phyloP scores from a whole-genome alignment of 192 early-diverging fungal species.

The Coemansia brasiliensis region DNA sequence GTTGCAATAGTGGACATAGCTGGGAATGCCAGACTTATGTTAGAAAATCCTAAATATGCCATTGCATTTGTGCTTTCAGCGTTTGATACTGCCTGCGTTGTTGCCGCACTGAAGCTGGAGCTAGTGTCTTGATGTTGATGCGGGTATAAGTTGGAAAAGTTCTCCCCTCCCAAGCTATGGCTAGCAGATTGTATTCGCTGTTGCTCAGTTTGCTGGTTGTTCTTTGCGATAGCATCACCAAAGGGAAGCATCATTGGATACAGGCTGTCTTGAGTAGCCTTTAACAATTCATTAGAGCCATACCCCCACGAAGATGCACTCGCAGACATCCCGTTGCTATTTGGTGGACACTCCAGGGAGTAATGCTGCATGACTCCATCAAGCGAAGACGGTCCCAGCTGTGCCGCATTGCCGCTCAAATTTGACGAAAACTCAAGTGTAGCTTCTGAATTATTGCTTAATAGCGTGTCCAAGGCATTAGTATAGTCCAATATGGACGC shows the following conservation, averaged over 20 bases:
- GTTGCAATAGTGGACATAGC: background rate
- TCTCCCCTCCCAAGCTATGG: background rate
- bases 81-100: background rate
- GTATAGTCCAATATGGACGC: conserved; percentile 2
- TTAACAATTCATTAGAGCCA: conserved; percentile 7
- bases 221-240: background rate
- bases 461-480: conserved; percentile 14
- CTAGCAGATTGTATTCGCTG: background rate
- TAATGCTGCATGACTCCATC: conserved; percentile 14
- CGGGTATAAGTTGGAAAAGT: background rate
- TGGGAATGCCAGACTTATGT: background rate
- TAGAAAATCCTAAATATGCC: background rate
- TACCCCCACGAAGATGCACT: conserved; percentile 19
- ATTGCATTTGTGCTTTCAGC: background rate
- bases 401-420: background rate
- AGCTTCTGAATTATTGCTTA: background rate
- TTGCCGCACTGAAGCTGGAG: no score
- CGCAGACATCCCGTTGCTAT: conserved; percentile 1
- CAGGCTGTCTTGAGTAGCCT: conserved; percentile 17
- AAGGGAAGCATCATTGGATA: conserved; percentile 44
- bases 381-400: conserved; percentile 13
- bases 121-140: background rate
- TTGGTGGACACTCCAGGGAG: conserved; percentile 24
- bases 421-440: conserved; percentile 2
- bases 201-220: conserved; percentile 7